Conservation (phyloP, 345 rosid genomes). For the Pistacia vera region DNA sequence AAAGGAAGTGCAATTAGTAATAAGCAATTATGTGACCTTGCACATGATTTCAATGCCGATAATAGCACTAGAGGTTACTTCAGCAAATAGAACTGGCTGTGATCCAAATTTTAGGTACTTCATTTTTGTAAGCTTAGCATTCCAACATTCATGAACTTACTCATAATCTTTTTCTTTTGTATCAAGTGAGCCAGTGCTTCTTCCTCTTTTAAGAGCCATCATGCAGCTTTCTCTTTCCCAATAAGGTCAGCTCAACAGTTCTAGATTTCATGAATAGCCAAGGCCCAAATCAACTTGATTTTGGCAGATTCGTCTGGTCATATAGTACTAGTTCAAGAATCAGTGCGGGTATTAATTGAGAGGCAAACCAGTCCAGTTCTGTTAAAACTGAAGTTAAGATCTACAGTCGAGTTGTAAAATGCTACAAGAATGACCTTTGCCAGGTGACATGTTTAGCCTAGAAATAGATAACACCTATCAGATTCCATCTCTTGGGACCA, state of each 20-base stretch:
- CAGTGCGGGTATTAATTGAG: too few species aligned
- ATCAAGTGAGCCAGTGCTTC: not conserved
- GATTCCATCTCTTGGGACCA: not conserved
- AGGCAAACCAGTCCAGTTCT: not conserved
- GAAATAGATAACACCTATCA: not conserved
- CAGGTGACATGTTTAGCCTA: not conserved
- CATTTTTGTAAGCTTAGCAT: not conserved
- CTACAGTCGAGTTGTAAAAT: not conserved
- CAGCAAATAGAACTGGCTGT: not conserved
- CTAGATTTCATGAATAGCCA: not conserved
- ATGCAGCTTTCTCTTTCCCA: not conserved
- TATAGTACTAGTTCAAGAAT: not conserved
- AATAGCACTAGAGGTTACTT: not conserved
- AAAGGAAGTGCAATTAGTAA: not conserved
- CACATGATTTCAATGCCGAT: not conserved
- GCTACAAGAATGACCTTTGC: not conserved
- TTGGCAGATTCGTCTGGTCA: not conserved
- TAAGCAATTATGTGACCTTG: not conserved
- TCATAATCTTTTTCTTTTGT: not conserved
- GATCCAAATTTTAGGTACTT: not conserved
- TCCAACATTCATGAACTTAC: not conserved
- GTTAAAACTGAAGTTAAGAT: not conserved
- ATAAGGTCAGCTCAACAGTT: not conserved
- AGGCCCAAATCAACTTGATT: not conserved
- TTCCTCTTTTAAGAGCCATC: too few species aligned